Conservation (phyloP, 1,139 yeast genomes). For the Arxiozyma bovina region DNA sequence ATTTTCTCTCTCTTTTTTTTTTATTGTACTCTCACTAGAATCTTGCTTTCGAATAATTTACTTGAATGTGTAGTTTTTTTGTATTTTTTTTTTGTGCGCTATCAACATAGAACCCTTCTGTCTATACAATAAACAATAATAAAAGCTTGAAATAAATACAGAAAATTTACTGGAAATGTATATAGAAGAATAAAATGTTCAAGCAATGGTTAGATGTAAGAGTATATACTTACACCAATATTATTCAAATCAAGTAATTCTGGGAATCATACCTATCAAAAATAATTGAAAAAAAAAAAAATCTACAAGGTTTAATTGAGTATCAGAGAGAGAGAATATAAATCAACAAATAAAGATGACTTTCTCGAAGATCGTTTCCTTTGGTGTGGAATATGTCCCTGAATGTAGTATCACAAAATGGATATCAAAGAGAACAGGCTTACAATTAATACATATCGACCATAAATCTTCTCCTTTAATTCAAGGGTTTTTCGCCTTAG, state of each 20-base stretch:
- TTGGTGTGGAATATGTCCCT: conserved; percentile 31
- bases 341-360: background rate
- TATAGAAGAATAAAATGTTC: background rate
- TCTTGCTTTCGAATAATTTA: no score
- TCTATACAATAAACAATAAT: no score
- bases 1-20: no score
- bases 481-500: conserved; percentile 88
- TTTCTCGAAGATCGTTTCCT: conserved; percentile 21
- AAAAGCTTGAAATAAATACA: no score
- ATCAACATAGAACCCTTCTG: no score
- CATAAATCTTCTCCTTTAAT: conserved; percentile 79
- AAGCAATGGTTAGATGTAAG: no score
- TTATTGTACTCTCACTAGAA: no score
- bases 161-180: no score
- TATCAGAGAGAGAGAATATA: background rate
- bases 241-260: background rate
- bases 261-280: background rate
- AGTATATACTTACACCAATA: no score
- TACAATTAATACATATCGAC: conserved; percentile 66
- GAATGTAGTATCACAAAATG: conserved; percentile 29
- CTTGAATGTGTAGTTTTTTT: no score
- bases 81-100: no score
- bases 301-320: background rate
- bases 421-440: conserved; percentile 53
- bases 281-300: no score